Base-by-base conservation (phyloP, 2,329 filamentous ascomycete genomes). In the Delphinella strobiligena region DNA sequence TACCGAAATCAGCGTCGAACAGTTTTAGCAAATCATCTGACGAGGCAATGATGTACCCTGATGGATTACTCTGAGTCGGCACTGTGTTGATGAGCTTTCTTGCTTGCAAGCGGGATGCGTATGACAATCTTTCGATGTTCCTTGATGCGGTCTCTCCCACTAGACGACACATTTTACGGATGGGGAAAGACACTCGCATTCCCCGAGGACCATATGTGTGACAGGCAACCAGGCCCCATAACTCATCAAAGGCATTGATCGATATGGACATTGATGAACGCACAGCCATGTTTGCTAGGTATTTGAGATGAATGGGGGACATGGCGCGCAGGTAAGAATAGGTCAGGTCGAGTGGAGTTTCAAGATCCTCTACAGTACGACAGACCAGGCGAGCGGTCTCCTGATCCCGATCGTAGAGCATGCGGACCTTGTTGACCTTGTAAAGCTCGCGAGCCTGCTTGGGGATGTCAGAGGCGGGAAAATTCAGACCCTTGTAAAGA, bases 251-350 rank as follows among this genome's bases (percentile, higher is more conserved):
- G 0, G 83, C 83, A 47, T 86, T 91, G 53, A 94, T 83, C 1
- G 86, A 93, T 45, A 94, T 87, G 0, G 86, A 93, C 86, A 94
- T 94, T 47, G 85, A 93, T 0, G 85, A 85, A n/a, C 86, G 77
- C 1, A 93, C 86, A 5, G 79, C 80, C 87, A 94, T 94, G 54
- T 94, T 87, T 4, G 66, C 72, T 3, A 94, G 67, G 50, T 93
- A 94, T 53, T 93, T 93, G 40, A 93, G 60, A 53, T 91, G 85
- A 31, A 93, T 88, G 0, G 87, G 86, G 1, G 85, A 93, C 75
- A 93, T 93, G 46, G 88, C 86, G 39, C 87, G 76, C 2, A 93
- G 71, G 53, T 93, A 91, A 0, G 81, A 74, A 51, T 91, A 82
- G 1, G 82, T 91, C 58, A 94, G 77, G 55, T 94, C 85, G 3